A percentile compares a stretch with the other conserved stretches of the same genome.
These are phyloP conservation scores for Ophiostoma sp. DNA, from an alignment of 2,329 filamentous ascomycete species.

Conservation along the genomic window DNA sequence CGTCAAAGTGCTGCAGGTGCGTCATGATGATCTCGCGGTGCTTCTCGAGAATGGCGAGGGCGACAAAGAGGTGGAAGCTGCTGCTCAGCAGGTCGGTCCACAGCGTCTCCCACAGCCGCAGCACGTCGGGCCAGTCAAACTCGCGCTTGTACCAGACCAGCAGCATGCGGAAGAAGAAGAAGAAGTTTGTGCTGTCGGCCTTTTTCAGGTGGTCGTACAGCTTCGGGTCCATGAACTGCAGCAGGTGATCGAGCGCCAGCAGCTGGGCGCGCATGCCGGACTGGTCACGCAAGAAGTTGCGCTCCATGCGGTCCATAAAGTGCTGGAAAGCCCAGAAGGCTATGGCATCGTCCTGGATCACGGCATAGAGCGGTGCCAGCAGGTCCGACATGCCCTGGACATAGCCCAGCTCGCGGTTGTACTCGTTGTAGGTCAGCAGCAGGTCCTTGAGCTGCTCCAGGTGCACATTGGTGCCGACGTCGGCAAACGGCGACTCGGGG, in stretches of 20 bases:
- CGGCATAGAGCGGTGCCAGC: conserved; percentile 89
- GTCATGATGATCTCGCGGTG: conserved; percentile 95
- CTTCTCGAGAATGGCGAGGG: conserved; percentile 89
- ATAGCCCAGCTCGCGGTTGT: conserved; percentile 91
- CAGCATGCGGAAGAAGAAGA: conserved; percentile 99
- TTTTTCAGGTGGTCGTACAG: conserved; percentile 84
- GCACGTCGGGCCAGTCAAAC: conserved; percentile 81
- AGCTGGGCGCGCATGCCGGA: conserved; percentile 93
- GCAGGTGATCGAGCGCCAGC: conserved; percentile 83
- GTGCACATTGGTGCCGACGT: conserved; percentile 90
- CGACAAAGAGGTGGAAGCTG: conserved; percentile 91
- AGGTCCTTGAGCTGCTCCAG: conserved; percentile 99
- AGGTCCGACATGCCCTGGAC: conserved; percentile 99
- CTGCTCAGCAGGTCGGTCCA: conserved; percentile 91
- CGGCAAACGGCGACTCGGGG: conserved; percentile 89
- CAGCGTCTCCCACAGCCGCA: conserved; percentile 83
- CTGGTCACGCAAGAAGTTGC: conserved; percentile 92
- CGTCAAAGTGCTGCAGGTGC: conserved; percentile 89
- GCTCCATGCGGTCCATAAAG: conserved; percentile 98
- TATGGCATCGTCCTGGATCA: conserved; percentile 93
- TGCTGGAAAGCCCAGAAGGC: conserved; percentile 95
- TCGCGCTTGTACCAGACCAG: conserved; percentile 99
- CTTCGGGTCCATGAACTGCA: conserved; percentile 93
- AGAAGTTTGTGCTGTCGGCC: conserved; percentile 96
- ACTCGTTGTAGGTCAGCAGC: conserved; percentile 97